These are phyloP conservation scores for Euclidium syriacum DNA, from an alignment of 345 rosid genomes.

Conservation along the genomic window DNA sequence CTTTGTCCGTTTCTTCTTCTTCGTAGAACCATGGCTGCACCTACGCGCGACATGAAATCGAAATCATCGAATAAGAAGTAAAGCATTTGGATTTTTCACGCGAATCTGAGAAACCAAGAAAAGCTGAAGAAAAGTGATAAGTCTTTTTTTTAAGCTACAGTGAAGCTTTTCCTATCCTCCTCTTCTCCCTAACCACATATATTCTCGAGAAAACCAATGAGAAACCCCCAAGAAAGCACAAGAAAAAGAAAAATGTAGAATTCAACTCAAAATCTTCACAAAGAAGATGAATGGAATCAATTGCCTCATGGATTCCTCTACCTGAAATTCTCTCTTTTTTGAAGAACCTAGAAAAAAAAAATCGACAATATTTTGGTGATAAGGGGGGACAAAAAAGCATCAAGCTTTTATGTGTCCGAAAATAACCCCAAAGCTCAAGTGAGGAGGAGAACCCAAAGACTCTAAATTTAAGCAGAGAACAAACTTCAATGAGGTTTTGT, in stretches of 20 bases:
- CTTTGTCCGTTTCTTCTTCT: constrained; percentile 27
- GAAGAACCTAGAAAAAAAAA: neutral
- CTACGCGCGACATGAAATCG: constrained; percentile 12
- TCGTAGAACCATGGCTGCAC: constrained; percentile 41
- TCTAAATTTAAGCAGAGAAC: neutral
- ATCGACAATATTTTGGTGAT: constrained; percentile 1
- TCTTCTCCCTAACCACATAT: constrained; percentile 19
- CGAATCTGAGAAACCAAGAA: constrained; percentile 24
- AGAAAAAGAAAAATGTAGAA: constrained; percentile 3
- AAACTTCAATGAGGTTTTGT: neutral
- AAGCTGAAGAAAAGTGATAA: constrained; percentile 1
- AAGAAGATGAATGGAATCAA: constrained; percentile 43
- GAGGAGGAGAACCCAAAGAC: neutral
- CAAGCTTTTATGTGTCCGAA: constrained; percentile 6
- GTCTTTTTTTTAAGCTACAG: constrained; percentile 15
- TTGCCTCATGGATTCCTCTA: constrained; percentile 33
- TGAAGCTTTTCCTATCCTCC: constrained; percentile 22
- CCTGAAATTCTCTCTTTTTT: constrained; percentile 15
- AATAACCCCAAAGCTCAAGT: constrained; percentile 15
- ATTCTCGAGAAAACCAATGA: constrained; percentile 26
- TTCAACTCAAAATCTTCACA: constrained; percentile 41
- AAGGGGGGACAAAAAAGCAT: constrained; percentile 7
- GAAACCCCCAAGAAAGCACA: constrained; percentile 1
- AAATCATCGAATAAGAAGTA: constrained; percentile 20
- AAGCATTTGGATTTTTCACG: constrained; percentile 9